Conservation (phyloP, 2,329 filamentous ascomycete genomes). For the Sporothrix phasma region DNA sequence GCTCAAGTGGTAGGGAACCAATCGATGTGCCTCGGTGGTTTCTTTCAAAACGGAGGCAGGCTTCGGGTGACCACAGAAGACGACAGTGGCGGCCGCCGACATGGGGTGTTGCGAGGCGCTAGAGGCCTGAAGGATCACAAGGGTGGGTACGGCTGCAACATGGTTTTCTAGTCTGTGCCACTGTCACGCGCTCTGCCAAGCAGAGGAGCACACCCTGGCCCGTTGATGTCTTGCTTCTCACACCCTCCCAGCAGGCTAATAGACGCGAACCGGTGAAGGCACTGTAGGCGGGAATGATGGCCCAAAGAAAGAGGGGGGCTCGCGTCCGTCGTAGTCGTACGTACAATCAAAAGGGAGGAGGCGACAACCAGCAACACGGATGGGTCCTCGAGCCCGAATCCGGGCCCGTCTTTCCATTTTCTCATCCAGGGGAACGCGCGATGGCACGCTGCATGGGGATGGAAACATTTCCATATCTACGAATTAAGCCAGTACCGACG, state of each 20-base stretch:
- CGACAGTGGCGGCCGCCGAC: no score
- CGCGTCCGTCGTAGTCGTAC: no score
- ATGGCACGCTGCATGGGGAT: neutral
- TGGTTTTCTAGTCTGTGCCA: neutral
- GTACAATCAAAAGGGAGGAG: no score
- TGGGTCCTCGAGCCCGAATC: no score
- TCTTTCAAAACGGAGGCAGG: no score
- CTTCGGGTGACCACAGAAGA: no score
- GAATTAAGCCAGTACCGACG: no score
- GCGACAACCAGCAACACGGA: no score
- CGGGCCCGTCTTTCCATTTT: neutral
- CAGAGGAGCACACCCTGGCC: neutral
- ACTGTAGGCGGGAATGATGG: neutral
- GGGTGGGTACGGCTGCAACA: neutral
- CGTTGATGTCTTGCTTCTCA: neutral
- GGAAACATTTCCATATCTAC: neutral
- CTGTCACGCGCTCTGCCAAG: neutral
- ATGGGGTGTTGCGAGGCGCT: no score
- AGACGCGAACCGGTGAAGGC: conserved; percentile 7
- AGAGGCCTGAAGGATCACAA: neutral
- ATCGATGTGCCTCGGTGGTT: no score
- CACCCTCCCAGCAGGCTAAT: neutral
- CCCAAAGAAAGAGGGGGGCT: neutral
- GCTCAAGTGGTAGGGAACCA: no score
- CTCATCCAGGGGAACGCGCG: neutral